Conservation (phyloP, 2,329 filamentous ascomycete species). For the Ophiostoma fasciatum region DNA sequence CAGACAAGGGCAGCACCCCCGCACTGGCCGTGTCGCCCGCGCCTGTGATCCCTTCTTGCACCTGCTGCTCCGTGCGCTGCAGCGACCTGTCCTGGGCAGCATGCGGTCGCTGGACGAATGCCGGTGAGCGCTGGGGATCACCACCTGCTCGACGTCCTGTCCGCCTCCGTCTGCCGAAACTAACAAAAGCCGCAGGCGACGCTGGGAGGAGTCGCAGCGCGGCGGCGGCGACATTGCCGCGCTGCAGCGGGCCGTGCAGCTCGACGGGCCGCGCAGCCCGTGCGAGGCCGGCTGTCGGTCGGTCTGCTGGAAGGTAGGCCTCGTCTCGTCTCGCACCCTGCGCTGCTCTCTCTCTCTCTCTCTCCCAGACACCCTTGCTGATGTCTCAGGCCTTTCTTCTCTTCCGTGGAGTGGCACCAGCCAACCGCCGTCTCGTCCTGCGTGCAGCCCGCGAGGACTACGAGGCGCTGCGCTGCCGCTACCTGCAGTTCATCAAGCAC, state of each 20-base stretch:
- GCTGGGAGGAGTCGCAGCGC: constrained; percentile 52
- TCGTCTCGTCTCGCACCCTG: no score
- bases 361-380: background rate
- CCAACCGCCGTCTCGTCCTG: constrained; percentile 55
- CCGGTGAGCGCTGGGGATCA: no score
- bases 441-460: constrained; percentile 61
- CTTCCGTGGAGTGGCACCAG: constrained; percentile 49
- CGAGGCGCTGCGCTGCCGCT: constrained; percentile 52
- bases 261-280: constrained; percentile 43
- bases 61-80: no score
- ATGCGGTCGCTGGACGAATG: no score
- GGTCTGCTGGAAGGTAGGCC: constrained; percentile 75
- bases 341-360: no score
- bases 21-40: no score
- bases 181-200: no score
- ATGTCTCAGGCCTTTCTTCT: constrained; percentile 75
- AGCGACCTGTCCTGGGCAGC: no score
- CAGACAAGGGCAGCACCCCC: no score
- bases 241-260: constrained; percentile 48
- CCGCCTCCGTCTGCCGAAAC: no score
- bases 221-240: constrained; percentile 43
- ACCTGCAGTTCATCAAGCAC: constrained; percentile 69
- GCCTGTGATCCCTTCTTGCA: no score
- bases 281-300: constrained; percentile 66
- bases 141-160: no score